A percentile compares a stretch with the other conserved stretches of the same genome.
Evolutionary conservation across 805 yeast genomes (phyloP).

Genomic region (Metschnikowia amazonensis): DNA sequence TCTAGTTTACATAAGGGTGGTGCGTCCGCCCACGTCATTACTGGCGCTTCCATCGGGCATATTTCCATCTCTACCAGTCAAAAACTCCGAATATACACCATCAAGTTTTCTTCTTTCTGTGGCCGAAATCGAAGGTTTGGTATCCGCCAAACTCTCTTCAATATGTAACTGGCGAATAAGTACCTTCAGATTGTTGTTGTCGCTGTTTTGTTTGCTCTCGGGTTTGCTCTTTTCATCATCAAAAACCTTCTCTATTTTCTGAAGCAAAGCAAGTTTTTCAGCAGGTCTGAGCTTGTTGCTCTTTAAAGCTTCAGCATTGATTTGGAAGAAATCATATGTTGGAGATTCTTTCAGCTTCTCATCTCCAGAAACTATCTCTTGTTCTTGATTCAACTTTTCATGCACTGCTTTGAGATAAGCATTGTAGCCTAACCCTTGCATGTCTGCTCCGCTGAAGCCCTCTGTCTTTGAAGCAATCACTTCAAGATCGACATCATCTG

Average conservation of each 20-base stretch:
- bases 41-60: slow-evolving; percentile 85
- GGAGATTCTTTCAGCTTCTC: slow-evolving; percentile 7
- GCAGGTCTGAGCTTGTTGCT: slow-evolving; percentile 29
- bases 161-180: slow-evolving; percentile 54
- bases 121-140: slow-evolving; percentile 84
- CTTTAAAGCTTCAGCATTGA: slow-evolving; percentile 31
- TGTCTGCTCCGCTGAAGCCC: slow-evolving; percentile 92
- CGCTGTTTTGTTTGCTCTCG: slow-evolving; percentile 6
- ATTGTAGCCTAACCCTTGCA: slow-evolving; percentile 88
- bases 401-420: slow-evolving; percentile 87
- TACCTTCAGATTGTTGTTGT: slow-evolving; percentile 30
- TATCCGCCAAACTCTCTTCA: slow-evolving; percentile 59
- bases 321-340: slow-evolving; percentile 42
- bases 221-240: slow-evolving; percentile 2
- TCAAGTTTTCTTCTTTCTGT: slow-evolving; percentile 63
- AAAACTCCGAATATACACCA: slow-evolving; percentile 66
- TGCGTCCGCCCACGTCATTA: slow-evolving; percentile 78
- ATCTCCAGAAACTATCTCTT: slow-evolving; percentile 22
- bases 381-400: slow-evolving; percentile 49
- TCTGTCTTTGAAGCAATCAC: slow-evolving; percentile 56
- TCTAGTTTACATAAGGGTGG: slow-evolving; percentile 63
- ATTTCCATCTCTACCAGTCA: slow-evolving; percentile 74
- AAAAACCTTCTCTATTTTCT: slow-evolving; percentile 42
- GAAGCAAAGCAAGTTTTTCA: slow-evolving; percentile 38
- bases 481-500: slow-evolving; percentile 46